Evolutionary conservation across 371 early-diverging fungal species (phyloP).

Genomic region (Chytridiales sp.): DNA sequence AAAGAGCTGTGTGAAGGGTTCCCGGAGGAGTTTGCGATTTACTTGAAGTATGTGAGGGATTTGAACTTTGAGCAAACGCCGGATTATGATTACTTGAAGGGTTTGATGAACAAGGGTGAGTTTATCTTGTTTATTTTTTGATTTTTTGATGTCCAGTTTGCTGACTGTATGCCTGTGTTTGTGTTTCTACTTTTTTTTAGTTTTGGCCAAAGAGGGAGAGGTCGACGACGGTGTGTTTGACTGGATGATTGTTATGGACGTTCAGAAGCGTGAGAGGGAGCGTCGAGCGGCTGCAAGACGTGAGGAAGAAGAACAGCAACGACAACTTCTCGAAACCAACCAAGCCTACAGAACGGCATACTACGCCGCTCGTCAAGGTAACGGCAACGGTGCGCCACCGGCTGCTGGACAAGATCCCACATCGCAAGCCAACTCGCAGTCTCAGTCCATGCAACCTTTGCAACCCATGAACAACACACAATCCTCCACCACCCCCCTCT

Average conservation of each 20-base stretch:
- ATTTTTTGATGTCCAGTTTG: neutral
- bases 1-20: constrained; percentile 92
- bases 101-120: constrained; percentile 76
- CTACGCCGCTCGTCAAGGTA: too few relatives aligned
- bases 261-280: constrained; percentile 44
- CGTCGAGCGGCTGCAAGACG: constrained; percentile 19
- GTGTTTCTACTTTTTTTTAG: constrained; percentile 33
- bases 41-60: constrained; percentile 90
- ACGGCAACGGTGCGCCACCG: too few relatives aligned
- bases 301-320: constrained; percentile 7
- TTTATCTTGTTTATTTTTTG: neutral
- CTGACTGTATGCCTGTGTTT: neutral
- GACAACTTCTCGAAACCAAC: too few relatives aligned
- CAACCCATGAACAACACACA: too few relatives aligned
- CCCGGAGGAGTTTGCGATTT: constrained; percentile 92
- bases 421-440: too few relatives aligned
- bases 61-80: constrained; percentile 97
- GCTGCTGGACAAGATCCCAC: too few relatives aligned
- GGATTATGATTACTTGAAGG: constrained; percentile 88
- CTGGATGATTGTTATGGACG: constrained; percentile 77
- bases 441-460: too few relatives aligned
- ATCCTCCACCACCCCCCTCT: too few relatives aligned
- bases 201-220: constrained; percentile 70
- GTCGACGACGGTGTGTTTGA: constrained; percentile 93
- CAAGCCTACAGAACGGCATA: too few relatives aligned